Conservation (phyloP, 305 asterid genomes). For the Fraxinus platypoda region DNA sequence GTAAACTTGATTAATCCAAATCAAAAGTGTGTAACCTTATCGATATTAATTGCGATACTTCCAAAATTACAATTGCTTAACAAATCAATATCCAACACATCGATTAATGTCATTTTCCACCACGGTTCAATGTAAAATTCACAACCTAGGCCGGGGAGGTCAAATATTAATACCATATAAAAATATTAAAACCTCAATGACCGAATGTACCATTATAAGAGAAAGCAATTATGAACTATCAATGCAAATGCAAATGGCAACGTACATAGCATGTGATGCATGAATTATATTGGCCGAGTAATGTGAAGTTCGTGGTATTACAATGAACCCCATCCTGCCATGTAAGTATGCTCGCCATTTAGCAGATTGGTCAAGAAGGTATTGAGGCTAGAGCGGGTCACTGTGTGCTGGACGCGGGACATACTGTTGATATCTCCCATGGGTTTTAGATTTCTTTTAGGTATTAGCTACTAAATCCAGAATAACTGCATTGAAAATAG, state of each 20-base stretch:
- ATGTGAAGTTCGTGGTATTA: not conserved
- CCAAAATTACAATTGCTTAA: not conserved
- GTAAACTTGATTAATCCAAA: not conserved
- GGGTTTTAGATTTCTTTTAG: not conserved
- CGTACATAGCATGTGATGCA: not conserved
- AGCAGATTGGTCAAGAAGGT: not conserved
- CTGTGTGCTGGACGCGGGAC: not conserved
- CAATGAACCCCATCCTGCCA: not conserved
- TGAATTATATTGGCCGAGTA: not conserved
- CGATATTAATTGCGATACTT: not conserved
- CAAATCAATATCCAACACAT: not conserved
- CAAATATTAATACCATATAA: not conserved
- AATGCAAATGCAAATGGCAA: not conserved
- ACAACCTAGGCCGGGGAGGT: not conserved
- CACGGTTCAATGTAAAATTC: not conserved
- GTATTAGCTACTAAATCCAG: not conserved
- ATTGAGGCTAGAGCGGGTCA: not conserved
- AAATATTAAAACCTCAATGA: not conserved
- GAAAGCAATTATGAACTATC: not conserved
- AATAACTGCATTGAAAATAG: not conserved
- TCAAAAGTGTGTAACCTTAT: not conserved
- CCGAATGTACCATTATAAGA: not conserved
- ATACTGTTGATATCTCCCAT: not conserved
- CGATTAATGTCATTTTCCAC: too few relatives aligned
- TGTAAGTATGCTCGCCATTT: not conserved